Evolutionary conservation across 306 rosid species (phyloP).

Genomic region (Vigna trinervia): DNA sequence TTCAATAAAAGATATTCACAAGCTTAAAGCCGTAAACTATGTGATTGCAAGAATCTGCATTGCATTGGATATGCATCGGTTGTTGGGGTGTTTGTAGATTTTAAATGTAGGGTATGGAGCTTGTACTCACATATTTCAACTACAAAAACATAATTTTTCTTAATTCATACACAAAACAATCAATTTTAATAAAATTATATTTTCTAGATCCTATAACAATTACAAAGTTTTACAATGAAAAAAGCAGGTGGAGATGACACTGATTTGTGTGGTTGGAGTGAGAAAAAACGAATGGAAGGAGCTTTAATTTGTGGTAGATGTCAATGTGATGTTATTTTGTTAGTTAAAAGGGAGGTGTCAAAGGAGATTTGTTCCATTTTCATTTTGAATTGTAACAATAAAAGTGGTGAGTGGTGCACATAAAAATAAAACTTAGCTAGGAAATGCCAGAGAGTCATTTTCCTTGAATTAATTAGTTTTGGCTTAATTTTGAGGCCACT

Average conservation of each 20-base stretch:
- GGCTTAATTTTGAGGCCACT: slow-evolving; percentile 33
- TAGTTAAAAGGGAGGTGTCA: slow-evolving; percentile 5
- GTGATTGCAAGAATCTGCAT: background rate
- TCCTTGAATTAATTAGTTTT: slow-evolving; percentile 19
- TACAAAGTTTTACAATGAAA: too few relatives aligned
- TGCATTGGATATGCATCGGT: slow-evolving; percentile 2
- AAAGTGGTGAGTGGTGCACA: background rate
- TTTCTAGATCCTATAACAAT: too few relatives aligned
- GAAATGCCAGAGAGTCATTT: slow-evolving; percentile 45
- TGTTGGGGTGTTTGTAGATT: background rate
- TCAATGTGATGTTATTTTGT: background rate
- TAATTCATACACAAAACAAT: background rate
- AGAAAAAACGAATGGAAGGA: slow-evolving; percentile 20
- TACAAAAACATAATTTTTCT: background rate
- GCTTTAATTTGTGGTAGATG: slow-evolving; percentile 24
- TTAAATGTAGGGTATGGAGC: slow-evolving; percentile 5
- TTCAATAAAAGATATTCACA: slow-evolving; percentile 7
- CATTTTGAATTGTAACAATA: slow-evolving; percentile 1
- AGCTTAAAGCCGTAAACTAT: background rate
- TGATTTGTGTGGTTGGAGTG: background rate
- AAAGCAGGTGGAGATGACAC: too few relatives aligned
- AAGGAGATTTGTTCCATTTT: slow-evolving; percentile 4
- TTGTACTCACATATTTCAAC: slow-evolving; percentile 9
- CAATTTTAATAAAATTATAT: too few relatives aligned
- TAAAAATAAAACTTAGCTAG: background rate